Percentiles rank a stretch among this genome's conserved stretches.
phyloP scores from a whole-genome alignment of 371 early-diverging fungal species.

The Mortierella sp. region DNA sequence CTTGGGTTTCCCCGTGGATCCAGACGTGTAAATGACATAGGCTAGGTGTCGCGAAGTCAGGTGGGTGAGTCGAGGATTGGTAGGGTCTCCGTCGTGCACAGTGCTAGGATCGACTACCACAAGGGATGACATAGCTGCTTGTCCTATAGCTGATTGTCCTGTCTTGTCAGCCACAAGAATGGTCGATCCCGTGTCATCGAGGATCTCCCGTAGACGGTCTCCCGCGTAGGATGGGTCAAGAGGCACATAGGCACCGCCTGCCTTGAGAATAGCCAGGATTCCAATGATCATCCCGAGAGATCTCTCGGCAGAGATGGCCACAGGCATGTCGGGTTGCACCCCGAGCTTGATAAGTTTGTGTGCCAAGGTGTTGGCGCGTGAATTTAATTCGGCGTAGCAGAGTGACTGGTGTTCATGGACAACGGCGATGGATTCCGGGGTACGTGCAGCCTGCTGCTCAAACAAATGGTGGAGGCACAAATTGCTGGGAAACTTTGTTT shows the following conservation, averaged over 20 bases:
- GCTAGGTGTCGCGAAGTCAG: conserved; percentile 17
- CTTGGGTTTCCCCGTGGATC: conserved; percentile 62
- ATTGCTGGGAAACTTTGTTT: background rate
- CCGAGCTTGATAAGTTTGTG: conserved; percentile 3
- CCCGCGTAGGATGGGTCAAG: conserved; percentile 12
- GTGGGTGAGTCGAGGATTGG: too few relatives aligned
- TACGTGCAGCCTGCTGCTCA: conserved; percentile 11
- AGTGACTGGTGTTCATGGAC: conserved; percentile 12
- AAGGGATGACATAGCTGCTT: background rate
- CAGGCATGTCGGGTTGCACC: conserved; percentile 2
- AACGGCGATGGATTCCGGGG: conserved; percentile 12
- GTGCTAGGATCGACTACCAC: background rate
- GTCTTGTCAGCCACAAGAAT: conserved; percentile 5
- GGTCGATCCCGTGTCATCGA: background rate
- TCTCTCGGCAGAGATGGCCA: conserved; percentile 11
- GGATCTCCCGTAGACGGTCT: conserved; percentile 6
- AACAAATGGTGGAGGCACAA: conserved; percentile 15
- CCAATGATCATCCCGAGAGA: conserved; percentile 7
- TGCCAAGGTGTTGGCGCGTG: conserved; percentile 4
- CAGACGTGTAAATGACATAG: conserved; percentile 58
- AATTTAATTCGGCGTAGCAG: conserved; percentile 11
- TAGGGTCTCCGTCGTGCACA: background rate
- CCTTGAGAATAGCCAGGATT: conserved; percentile 5
- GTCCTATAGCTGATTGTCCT: too few relatives aligned
- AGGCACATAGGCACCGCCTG: conserved; percentile 10